These are phyloP conservation scores for Geotrichum restrictum DNA, from an alignment of 1,139 yeast genomes.

Conservation along the genomic window DNA sequence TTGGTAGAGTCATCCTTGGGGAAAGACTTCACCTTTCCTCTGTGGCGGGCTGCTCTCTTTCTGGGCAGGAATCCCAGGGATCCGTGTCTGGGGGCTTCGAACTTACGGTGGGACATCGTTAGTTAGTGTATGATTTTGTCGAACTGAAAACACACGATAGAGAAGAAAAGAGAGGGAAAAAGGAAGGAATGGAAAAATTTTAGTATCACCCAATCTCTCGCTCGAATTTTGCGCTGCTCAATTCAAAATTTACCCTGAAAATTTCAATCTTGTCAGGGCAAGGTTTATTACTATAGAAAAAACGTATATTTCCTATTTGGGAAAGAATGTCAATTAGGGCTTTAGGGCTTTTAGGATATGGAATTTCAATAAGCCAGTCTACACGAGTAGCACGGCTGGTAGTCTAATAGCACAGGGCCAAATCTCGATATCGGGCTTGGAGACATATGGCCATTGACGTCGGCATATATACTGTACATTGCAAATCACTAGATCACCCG, in stretches of 20 bases:
- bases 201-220: background rate
- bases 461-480: no score
- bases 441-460: no score
- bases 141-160: conserved; percentile 19
- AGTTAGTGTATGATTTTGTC: conserved; percentile 18
- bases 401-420: no score
- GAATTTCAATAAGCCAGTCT: background rate
- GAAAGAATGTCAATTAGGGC: conserved; percentile 13
- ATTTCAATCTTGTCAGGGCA: background rate
- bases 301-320: conserved; percentile 7
- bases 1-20: conserved; percentile 97
- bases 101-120: conserved; percentile 97
- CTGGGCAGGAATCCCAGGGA: conserved; percentile 98
- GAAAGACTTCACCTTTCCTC: conserved; percentile 99
- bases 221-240: background rate
- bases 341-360: conserved; percentile 16
- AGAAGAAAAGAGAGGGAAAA: conserved; percentile 5
- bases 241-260: conserved; percentile 9
- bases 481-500: background rate
- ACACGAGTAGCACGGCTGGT: no score
- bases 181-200: conserved; percentile 11
- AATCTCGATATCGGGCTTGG: no score
- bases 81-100: conserved; percentile 99
- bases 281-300: background rate
- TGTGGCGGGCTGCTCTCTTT: conserved; percentile 98